phyloP scores from a whole-genome alignment of 75 land plant species.

The Selaginella moellendorffii region DNA sequence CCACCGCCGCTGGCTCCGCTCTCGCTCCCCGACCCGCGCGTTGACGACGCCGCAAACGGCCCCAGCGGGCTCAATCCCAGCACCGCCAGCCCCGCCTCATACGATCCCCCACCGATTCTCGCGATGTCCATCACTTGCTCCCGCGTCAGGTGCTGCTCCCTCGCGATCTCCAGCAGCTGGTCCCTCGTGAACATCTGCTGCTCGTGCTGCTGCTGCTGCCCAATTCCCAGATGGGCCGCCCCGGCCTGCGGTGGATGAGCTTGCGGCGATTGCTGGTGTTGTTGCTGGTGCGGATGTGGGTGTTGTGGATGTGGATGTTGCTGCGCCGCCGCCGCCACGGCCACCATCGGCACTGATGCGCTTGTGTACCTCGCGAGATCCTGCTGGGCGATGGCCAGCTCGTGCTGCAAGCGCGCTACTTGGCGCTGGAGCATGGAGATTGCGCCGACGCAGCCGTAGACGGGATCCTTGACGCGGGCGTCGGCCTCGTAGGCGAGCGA shows the following conservation, averaged over 20 bases:
- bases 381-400: slow-evolving; percentile 35
- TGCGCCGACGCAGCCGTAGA: slow-evolving; percentile 50
- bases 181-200: not conserved
- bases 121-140: slow-evolving; percentile 31
- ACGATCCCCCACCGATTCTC: slow-evolving; percentile 25
- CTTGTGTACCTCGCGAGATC: slow-evolving; percentile 10
- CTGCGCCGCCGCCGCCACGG: not conserved
- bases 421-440: slow-evolving; percentile 45
- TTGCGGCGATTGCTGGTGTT: slow-evolving; percentile 11
- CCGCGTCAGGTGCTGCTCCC: slow-evolving; percentile 16
- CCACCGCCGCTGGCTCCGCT: not conserved
- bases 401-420: slow-evolving; percentile 43
- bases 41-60: not conserved
- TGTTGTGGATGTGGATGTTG: slow-evolving; percentile 12
- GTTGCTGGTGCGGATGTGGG: slow-evolving; percentile 6
- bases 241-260: slow-evolving; percentile 14
- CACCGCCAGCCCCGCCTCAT: slow-evolving; percentile 29
- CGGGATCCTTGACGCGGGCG: slow-evolving; percentile 40
- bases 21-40: not conserved
- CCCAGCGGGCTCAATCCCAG: slow-evolving; percentile 11
- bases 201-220: slow-evolving; percentile 13
- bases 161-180: not conserved
- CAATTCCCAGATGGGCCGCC: slow-evolving; percentile 13
- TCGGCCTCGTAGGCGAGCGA: slow-evolving; percentile 56
- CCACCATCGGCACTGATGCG: not conserved